Evolutionary conservation across 352 stramenopile genomes (phyloP), one percentile per base, ranked within the genome.

Genomic region (Phytophthora sp.): DNA sequence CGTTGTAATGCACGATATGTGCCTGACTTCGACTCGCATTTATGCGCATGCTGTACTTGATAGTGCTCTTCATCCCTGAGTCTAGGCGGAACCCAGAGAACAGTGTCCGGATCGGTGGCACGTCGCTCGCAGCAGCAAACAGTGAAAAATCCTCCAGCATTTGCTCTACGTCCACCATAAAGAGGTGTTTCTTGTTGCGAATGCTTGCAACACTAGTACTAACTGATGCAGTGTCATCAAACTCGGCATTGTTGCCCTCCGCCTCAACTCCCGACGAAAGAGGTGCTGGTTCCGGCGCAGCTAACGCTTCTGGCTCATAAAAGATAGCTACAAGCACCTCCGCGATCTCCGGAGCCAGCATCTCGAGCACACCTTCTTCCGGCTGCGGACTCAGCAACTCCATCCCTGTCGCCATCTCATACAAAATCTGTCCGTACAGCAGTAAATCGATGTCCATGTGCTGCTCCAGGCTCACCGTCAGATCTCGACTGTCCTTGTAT

Each of bases 21-120:
- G 82, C 79, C n/a, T 86, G 72, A 34, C 74, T 89, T 37, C 84
- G 82, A 24, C 78, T 86, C 27, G 77, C 72, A 53, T 91, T 92
- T 56, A 91, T 89, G 37, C 82, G 84, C 82, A 92, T 91, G 59
- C 82, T 92, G 54, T 76, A 61, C 20, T 78, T 78, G 44, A 92
- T 84, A 1, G 79, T 88, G 58, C 67, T 86, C 59, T 92, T 92
- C 79, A 91, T 92, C 34, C 62, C 60, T 9, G 82, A 90, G 58
- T 92, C 84, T 20, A 92, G 59, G 12, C 84, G 79, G 23, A 92
- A 89, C 10, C 77, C 80, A 12, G 79, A 66, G 41, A 90, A 92
- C 21, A 88, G 49, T 21, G 76, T 70, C 17, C 74, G 54, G 44
- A 90, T 88, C 4, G 77, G 69, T 0, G 78, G 65, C 2, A 88